These are phyloP conservation scores for Acanthochlamys bracteata DNA, from an alignment of 106 monocot species.

Conservation along the genomic window DNA sequence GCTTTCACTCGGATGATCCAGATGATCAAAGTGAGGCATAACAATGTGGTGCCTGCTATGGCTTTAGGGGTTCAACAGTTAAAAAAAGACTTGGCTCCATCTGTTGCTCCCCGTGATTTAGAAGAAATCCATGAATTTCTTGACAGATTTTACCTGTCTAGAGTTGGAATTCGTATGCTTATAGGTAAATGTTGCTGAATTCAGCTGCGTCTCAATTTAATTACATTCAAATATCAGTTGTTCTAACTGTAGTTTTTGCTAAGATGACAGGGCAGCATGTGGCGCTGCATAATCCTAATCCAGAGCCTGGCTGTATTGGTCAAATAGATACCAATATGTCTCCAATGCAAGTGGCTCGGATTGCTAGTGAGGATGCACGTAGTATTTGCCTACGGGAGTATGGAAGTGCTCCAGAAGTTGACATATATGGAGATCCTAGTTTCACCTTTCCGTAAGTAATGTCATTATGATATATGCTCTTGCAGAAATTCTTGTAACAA, in stretches of 20 bases:
- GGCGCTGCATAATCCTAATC: conserved; percentile 77
- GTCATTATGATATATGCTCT: too few relatives aligned
- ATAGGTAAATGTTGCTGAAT: conserved; percentile 38
- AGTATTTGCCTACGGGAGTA: conserved; percentile 74
- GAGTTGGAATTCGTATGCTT: conserved; percentile 91
- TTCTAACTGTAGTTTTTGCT: background rate
- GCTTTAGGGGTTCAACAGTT: conserved; percentile 86
- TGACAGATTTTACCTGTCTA: conserved; percentile 91
- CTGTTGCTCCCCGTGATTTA: conserved; percentile 29
- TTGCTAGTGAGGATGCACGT: conserved; percentile 90
- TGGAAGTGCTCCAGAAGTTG: conserved; percentile 76
- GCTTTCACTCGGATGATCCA: conserved; percentile 90
- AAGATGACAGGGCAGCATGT: conserved; percentile 82
- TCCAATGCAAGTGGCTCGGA: conserved; percentile 55
- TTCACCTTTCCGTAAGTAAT: conserved; percentile 89
- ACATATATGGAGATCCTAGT: conserved; percentile 83
- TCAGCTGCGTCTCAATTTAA: too few relatives aligned
- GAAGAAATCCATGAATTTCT: conserved; percentile 86
- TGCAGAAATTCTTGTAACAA: too few relatives aligned
- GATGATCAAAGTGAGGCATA: conserved; percentile 91
- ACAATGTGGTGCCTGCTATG: conserved; percentile 91
- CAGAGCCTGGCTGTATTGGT: conserved; percentile 71
- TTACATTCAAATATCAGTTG: background rate
- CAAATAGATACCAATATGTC: conserved; percentile 86
- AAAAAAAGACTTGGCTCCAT: conserved; percentile 54